Percentiles rank a stretch among this genome's conserved stretches.
These are phyloP conservation scores for Aspergillus panamensis DNA, from an alignment of 495 filamentous ascomycete species.

Conservation along the genomic window DNA sequence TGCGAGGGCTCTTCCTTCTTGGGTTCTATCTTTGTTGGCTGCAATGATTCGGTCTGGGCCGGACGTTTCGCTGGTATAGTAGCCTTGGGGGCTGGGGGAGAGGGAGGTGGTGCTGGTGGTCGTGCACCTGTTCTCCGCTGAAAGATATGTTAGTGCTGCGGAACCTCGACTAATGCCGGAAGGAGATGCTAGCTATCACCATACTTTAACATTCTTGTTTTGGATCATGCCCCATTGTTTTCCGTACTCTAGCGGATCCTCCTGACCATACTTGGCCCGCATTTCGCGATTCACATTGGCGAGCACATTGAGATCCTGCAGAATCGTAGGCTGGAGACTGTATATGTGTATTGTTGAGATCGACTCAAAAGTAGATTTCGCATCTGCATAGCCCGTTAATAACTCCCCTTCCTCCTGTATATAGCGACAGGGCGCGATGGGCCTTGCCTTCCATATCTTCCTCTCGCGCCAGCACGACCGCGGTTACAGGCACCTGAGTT, in stretches of 20 bases:
- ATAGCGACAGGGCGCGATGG: background rate
- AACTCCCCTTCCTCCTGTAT: background rate
- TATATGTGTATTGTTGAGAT: constrained; percentile 82
- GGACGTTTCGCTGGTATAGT: constrained; percentile 37
- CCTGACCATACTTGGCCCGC: constrained; percentile 46
- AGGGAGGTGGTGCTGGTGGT: constrained; percentile 29
- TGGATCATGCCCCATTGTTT: constrained; percentile 66
- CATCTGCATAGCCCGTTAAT: constrained; percentile 46
- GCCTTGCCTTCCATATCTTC: constrained; percentile 69
- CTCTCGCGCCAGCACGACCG: constrained; percentile 72
- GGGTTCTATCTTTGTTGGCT: constrained; percentile 24
- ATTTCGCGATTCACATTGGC: constrained; percentile 64
- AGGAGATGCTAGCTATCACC: background rate
- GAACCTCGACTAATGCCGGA: background rate
- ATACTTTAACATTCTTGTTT: constrained; percentile 60
- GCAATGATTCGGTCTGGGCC: constrained; percentile 24
- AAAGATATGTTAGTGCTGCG: constrained; percentile 17
- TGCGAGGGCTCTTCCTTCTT: constrained; percentile 33
- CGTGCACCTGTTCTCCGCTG: constrained; percentile 49
- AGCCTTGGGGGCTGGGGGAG: constrained; percentile 26
- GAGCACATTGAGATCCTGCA: constrained; percentile 74
- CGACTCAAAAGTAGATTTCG: constrained; percentile 62
- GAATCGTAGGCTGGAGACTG: constrained; percentile 66
- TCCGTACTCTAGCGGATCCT: constrained; percentile 60
- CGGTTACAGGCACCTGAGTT: constrained; percentile 40